phyloP scores from a whole-genome alignment of 2,329 filamentous ascomycete species.

The Apiospora marii region DNA sequence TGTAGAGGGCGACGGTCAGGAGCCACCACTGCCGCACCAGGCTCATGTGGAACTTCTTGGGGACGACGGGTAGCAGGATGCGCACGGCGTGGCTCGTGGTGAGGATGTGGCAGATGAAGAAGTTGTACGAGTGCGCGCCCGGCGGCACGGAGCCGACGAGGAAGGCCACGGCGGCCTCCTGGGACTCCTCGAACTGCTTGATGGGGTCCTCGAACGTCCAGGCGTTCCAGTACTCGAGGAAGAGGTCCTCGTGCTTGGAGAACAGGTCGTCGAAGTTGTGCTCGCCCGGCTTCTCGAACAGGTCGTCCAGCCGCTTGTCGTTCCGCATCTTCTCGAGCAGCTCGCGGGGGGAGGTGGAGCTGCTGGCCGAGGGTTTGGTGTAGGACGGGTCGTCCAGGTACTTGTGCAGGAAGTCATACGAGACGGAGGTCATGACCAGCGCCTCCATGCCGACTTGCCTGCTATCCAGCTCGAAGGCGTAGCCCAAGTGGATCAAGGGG shows the following conservation, averaged over 20 bases:
- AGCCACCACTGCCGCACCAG: conserved; percentile 92
- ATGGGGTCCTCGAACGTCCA: conserved; percentile 77
- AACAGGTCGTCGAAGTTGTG: conserved; percentile 75
- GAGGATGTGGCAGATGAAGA: conserved; percentile 82
- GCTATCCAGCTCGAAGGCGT: conserved; percentile 87
- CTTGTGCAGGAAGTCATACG: conserved; percentile 68
- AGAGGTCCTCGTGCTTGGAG: conserved; percentile 69
- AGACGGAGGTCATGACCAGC: conserved; percentile 69
- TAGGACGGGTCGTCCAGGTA: conserved; percentile 78
- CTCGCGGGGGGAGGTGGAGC: conserved; percentile 69
- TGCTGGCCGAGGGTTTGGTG: conserved; percentile 68
- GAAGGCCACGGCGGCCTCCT: conserved; percentile 67
- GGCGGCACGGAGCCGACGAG: conserved; percentile 67
- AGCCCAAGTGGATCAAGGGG: conserved; percentile 93
- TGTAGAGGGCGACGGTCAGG: conserved; percentile 78
- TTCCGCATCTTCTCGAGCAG: conserved; percentile 73
- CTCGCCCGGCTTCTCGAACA: conserved; percentile 66
- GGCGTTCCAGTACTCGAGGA: conserved; percentile 91
- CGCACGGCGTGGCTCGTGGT: conserved; percentile 88
- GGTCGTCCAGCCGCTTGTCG: conserved; percentile 74
- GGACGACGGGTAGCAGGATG: conserved; percentile 82
- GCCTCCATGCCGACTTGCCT: conserved; percentile 91
- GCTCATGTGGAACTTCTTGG: conserved; percentile 73
- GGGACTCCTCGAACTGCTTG: conserved; percentile 78
- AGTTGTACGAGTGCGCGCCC: conserved; percentile 75